Evolutionary conservation across 176 grass and related monocot species (phyloP).

Genomic region (Avena atlantica): DNA sequence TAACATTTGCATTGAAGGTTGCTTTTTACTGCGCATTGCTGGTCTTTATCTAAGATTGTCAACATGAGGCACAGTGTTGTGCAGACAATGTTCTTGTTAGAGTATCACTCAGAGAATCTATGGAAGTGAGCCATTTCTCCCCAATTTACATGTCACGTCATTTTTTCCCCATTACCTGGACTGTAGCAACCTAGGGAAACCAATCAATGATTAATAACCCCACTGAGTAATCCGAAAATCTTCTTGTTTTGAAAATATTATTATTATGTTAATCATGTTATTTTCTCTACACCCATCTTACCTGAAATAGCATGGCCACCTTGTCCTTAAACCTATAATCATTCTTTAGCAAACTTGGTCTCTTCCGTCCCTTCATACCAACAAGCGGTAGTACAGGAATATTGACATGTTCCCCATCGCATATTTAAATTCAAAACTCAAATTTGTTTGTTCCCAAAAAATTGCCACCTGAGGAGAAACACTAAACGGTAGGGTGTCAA

Average conservation of each 20-base stretch:
- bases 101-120: not conserved
- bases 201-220: not conserved
- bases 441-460: not conserved
- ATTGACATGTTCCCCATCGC: not conserved
- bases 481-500: too few relatives aligned
- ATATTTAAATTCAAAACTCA: not conserved
- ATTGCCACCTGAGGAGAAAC: not conserved
- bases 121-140: not conserved
- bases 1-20: not conserved
- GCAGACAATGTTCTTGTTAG: not conserved
- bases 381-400: too few relatives aligned
- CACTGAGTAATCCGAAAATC: not conserved
- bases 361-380: not conserved
- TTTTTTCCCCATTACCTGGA: not conserved
- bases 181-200: not conserved
- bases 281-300: not conserved
- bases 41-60: not conserved
- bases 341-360: not conserved
- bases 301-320: not conserved
- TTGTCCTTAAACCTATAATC: not conserved
- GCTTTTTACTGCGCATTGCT: not conserved
- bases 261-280: not conserved
- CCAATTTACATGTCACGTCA: not conserved
- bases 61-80: not conserved
- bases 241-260: not conserved